phyloP scores from a whole-genome alignment of 139 green algal genomes.

The Desmodesmus armatus region DNA sequence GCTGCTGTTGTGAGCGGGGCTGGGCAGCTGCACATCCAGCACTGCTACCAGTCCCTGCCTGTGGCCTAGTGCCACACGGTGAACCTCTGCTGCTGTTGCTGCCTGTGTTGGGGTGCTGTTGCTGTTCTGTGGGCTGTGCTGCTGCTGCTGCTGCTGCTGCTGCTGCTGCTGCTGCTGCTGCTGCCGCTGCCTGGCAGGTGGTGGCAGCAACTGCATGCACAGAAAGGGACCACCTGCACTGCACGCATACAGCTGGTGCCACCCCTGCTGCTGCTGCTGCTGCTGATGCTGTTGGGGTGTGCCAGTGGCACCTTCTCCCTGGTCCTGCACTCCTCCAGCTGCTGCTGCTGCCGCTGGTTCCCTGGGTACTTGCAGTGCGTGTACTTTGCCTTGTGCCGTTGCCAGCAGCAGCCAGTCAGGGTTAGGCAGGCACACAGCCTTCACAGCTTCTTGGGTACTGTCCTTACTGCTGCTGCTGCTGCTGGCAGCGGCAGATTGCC shows the following conservation, averaged over 20 bases:
- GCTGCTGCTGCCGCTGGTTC: not conserved
- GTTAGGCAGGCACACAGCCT: not conserved
- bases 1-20: not conserved
- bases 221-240: not conserved
- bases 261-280: not conserved
- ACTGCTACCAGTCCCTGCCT: not conserved
- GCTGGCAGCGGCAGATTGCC: not conserved
- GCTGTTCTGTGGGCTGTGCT: not conserved
- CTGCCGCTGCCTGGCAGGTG: not conserved
- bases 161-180: conserved; percentile 3
- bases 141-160: not conserved
- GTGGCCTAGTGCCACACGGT: not conserved
- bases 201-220: not conserved
- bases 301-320: not conserved
- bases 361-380: not conserved
- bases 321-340: not conserved
- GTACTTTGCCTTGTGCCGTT: not conserved
- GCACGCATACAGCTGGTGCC: not conserved
- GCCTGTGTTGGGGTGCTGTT: not conserved
- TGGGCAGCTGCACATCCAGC: not conserved
- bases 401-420: too few species aligned
- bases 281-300: not conserved
- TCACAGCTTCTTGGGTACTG: not conserved
- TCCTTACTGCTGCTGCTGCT: not conserved
- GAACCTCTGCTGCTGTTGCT: not conserved